Evolutionary conservation across 2,329 filamentous ascomycete genomes (phyloP).

Genomic region (Corniculantispora saksenae): DNA sequence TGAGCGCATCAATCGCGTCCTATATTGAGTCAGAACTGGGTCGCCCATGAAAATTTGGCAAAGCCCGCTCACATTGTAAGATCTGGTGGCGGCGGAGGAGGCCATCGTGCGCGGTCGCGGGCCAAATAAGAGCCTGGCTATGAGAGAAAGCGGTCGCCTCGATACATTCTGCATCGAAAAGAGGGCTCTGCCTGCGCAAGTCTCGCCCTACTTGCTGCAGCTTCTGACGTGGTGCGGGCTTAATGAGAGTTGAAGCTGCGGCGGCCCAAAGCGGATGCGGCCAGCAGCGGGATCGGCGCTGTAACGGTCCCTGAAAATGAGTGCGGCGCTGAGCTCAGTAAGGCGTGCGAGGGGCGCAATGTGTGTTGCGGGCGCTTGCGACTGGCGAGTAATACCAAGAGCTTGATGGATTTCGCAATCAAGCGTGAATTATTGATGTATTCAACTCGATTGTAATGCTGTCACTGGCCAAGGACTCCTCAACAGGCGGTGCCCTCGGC

Average conservation of each 20-base stretch:
- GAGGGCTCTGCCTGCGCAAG: neutral
- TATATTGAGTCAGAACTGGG: constrained; percentile 35
- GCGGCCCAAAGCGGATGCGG: neutral
- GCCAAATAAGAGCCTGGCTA: constrained; percentile 22
- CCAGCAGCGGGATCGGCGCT: constrained; percentile 7
- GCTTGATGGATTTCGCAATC: no score
- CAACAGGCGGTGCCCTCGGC: no score
- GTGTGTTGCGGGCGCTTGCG: no score
- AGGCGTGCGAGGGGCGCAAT: no score
- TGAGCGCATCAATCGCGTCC: constrained; percentile 85
- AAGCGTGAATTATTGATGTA: no score
- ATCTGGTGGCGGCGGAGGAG: constrained; percentile 29
- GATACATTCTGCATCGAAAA: constrained; percentile 36
- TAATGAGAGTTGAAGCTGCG: neutral
- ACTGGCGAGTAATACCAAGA: no score
- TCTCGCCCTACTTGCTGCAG: neutral
- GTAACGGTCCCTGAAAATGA: neutral
- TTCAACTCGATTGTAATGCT: no score
- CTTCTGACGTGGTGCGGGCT: neutral
- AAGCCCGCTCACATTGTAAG: constrained; percentile 35
- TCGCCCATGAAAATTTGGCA: neutral
- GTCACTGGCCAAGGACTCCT: no score
- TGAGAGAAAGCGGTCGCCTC: constrained; percentile 29
- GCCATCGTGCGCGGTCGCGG: constrained; percentile 13
- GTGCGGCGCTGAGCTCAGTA: neutral